Base-by-base conservation (phyloP, 1,284 basidiomycete species). In the Puccinia coronata region DNA sequence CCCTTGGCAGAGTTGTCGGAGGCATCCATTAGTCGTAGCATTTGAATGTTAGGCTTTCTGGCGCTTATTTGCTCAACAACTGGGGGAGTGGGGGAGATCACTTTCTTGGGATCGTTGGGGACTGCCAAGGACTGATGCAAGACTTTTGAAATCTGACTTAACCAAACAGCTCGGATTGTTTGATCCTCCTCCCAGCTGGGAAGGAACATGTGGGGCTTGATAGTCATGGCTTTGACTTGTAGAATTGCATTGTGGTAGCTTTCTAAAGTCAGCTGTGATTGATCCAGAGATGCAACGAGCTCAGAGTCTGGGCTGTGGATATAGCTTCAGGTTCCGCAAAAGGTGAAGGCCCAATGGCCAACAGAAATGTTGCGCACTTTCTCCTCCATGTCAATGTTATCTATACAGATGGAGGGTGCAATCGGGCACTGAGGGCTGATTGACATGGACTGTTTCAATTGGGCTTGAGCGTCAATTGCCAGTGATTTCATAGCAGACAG, bases 381-480 rank as follows among this genome's bases (percentile, higher is more conserved):
- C 16, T 67, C 16, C 11, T 36, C 43, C 39, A 67, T 43, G 65
- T 67, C 65, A 41, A 67, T 43, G 31, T 67, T 67, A 28, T 67
- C 65, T 4, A 67, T 43, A 9, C 36, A 67, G 5, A 67, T 67
- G 1, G 39, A n/a, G 14, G 65, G 65, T 4, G 39, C 39, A 23
- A 61, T 61, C 9, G 4, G 12, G 4, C 4, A 16, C 12, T 51
- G 12, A 4, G 49, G 9, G 18, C n/a, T n/a, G n/a, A 51, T 9
- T 4, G 9, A 4, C 49, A 51, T 51, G 49, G 18, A 4, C 4
- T 20, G 4, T 20, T 51, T 51, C 12, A 51, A 4, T 4, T 20
- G 4, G 49, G 8, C n/a, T 57, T 57, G 3, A 25, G 16, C n/a
- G 6, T 57, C n/a, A 6, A 28, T 25, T 6, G 55, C 28, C 31